Conservation (phyloP, 768 basidiomycete species). For the Hygrophorus russula region DNA sequence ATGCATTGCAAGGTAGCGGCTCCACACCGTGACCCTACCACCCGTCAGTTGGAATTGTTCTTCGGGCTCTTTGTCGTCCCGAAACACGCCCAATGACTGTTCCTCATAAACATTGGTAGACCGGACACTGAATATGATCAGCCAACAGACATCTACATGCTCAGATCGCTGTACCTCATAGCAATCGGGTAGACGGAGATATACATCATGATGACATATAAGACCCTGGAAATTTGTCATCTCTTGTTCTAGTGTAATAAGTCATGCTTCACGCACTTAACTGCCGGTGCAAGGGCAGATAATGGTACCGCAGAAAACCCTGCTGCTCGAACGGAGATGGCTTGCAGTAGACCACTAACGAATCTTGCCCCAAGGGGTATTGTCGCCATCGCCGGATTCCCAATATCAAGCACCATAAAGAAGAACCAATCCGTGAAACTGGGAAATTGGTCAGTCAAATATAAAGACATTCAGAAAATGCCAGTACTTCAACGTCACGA, state of each 20-base stretch:
- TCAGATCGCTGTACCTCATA: slow-evolving; percentile 44
- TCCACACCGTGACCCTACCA: slow-evolving; percentile 54
- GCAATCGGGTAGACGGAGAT: slow-evolving; percentile 75
- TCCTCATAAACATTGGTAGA: slow-evolving; percentile 95
- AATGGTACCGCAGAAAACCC: slow-evolving; percentile 77
- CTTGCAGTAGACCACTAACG: slow-evolving; percentile 69
- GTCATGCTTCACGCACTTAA: slow-evolving; percentile 41
- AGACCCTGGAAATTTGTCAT: background rate
- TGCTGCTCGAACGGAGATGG: slow-evolving; percentile 71
- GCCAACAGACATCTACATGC: background rate
- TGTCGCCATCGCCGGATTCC: slow-evolving; percentile 52
- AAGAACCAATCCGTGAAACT: slow-evolving; percentile 82
- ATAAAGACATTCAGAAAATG: background rate
- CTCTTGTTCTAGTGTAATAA: background rate
- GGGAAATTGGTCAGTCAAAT: background rate
- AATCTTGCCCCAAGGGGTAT: slow-evolving; percentile 68
- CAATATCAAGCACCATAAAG: slow-evolving; percentile 83
- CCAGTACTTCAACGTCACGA: slow-evolving; percentile 62
- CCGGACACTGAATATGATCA: slow-evolving; percentile 50
- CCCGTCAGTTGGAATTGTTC: slow-evolving; percentile 34
- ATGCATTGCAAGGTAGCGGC: slow-evolving; percentile 71
- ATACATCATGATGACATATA: slow-evolving; percentile 85
- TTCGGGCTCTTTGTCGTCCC: slow-evolving; percentile 35
- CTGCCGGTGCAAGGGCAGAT: slow-evolving; percentile 71
- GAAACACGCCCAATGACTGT: slow-evolving; percentile 74